A percentile compares a stretch with the other conserved stretches of the same genome.
Conservation (phyloP, 2,329 filamentous ascomycete species). For the Penicillium oxalicum region DNA sequence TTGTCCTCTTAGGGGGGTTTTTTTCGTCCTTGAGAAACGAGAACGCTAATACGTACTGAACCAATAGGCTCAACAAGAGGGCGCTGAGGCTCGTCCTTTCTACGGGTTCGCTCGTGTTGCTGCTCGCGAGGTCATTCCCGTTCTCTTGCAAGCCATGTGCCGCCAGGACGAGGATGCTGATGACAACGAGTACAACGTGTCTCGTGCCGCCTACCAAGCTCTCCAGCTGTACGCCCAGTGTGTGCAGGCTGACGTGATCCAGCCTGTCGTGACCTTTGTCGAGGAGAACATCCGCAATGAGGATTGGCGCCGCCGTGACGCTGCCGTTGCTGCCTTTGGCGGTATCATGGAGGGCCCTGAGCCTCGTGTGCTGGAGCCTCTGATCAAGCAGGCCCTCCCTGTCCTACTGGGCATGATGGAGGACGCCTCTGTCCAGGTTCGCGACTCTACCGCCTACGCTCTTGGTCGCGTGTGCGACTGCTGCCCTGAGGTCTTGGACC, state of each 20-base stretch:
- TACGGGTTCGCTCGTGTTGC: slow-evolving; percentile 95
- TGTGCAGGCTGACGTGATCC: slow-evolving; percentile 76
- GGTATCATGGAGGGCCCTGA: slow-evolving; percentile 99
- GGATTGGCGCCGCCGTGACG: slow-evolving; percentile 92
- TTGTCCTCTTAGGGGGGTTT: not conserved
- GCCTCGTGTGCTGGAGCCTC: slow-evolving; percentile 81
- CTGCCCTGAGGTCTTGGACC: slow-evolving; percentile 86
- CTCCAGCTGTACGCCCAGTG: slow-evolving; percentile 92
- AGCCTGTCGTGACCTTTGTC: slow-evolving; percentile 82
- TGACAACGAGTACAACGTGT: slow-evolving; percentile 96
- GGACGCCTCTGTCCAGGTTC: slow-evolving; percentile 80
- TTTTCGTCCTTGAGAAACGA: too few relatives aligned
- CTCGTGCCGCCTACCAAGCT: slow-evolving; percentile 92
- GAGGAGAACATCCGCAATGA: slow-evolving; percentile 83
- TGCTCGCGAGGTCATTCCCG: slow-evolving; percentile 87
- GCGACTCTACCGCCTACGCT: slow-evolving; percentile 92
- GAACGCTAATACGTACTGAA: not conserved
- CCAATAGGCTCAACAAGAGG: slow-evolving; percentile 58
- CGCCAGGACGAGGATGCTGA: slow-evolving; percentile 96
- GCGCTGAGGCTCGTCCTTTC: slow-evolving; percentile 78
- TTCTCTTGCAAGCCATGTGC: slow-evolving; percentile 79
- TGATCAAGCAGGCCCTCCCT: slow-evolving; percentile 90
- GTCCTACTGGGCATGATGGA: slow-evolving; percentile 91
- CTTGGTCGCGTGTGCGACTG: slow-evolving; percentile 93
- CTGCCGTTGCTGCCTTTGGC: slow-evolving; percentile 92